Evolutionary conservation across 805 yeast species (phyloP), one percentile per base, ranked within the genome.

Genomic region (Clavispora santaluciae): DNA sequence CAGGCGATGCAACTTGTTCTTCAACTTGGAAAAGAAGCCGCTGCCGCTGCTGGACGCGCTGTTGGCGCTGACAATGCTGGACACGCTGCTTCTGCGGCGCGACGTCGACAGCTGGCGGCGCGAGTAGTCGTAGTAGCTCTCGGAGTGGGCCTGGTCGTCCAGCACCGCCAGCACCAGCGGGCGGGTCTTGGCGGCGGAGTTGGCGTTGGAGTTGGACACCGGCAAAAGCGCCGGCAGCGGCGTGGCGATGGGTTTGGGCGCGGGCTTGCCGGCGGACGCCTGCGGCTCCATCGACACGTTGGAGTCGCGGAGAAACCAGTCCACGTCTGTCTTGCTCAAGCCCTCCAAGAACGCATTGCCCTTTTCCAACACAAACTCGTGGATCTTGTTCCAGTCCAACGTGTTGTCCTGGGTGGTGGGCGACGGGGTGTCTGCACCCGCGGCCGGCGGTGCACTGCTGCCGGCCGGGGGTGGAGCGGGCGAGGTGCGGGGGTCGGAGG

Each of bases 281-380:
- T 30, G 36, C 15, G 16, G 37, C 36, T 24, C 43, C 16, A 35
- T 12, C 7, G 35, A 51, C 48, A 28, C 43, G 11, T 51, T 48
- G 20, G 64, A 43, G 44, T 66, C 73, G 43, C 79, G 59, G 16
- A 76, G 59, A 42, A 76, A 66, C 81, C 81, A 76, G 50, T 73
- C 76, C 17, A 76, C 70, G 43, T 75, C 79, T 18, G 60, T 59
- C 39, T 63, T 66, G 23, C 63, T 57, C 23, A 72, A 66, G 5
- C 70, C 73, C 34, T 43, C 40, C 10, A 45, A 36, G 3, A 36
- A 38, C 31, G 39, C 39, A 18, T 39, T 45, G n/a, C 50, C 36
- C 34, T 47, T 47, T 22, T 49, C 50, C 17, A 42, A 23, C 23
- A 44, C 48, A 6, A 41, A 40, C 13, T 34, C 43, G 23, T 44